Base-by-base conservation (phyloP, 139 green algal species). In the Marvania coccoides region DNA sequence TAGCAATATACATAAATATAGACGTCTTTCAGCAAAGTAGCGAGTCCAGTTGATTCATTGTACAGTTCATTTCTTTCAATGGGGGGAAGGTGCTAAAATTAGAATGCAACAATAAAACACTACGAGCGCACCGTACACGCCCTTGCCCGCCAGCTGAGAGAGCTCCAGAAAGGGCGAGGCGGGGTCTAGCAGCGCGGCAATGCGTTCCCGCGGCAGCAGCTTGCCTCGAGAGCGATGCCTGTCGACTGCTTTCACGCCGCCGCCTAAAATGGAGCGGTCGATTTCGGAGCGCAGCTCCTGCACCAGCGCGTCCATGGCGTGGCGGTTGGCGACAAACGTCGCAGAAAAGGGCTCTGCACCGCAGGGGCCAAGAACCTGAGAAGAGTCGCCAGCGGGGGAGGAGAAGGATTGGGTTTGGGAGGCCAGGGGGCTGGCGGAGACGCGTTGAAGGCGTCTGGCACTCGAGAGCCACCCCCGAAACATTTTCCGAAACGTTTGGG, bases 161-260 rank as follows among this genome's bases (percentile, higher is more conserved):
- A 95, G 76, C 83, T 96, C 90, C 65, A 96, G 67, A 61, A 96
- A 96, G 0, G 90, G 84, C 4, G 82, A 83, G 1, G 85, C 89
- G 13, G 80, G 73, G 58, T 96, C 90, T 31, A 96, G 61, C 24
- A 96, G 66, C 15, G 61, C 40, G 24, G 77, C 54, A 4, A 95
- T 87, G 6, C 89, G 78, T 48, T 93, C 85, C 1, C 89, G 46
- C 2, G 87, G 80, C 14, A 92, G 68, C 58, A 86, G 55, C 62
- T 86, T 86, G 60, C 70, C 72, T 6, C 87, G 72, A 1, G 68
- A 46, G 2, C 65, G 72, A 62, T 93, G 86, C 28, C 86, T 67
- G 23, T 61, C 40, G 0, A 93, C 74, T 3, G 89, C 85, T 4
- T 79, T 71, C 13, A 40, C 15, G 0, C 89, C 83, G 1, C 85